Evolutionary conservation across 2,329 filamentous ascomycete species (phyloP).

Genomic region (Pseudogymnoascus sp.): DNA sequence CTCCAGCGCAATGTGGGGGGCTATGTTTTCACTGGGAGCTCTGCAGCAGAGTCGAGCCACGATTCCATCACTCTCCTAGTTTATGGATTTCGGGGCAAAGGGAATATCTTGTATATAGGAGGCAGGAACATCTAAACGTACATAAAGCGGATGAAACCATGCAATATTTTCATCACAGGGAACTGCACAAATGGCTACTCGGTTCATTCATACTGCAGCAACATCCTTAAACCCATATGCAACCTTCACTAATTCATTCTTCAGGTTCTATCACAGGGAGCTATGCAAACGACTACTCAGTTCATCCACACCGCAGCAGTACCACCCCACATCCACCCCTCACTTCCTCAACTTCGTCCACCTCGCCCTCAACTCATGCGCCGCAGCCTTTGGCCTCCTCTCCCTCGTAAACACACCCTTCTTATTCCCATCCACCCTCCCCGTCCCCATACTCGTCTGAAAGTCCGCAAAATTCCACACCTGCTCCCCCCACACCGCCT

Average conservation of each 20-base stretch:
- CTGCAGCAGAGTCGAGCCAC: not conserved
- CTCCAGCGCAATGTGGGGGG: not conserved
- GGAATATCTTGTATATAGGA: not conserved
- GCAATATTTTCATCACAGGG: not conserved
- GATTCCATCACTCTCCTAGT: not conserved
- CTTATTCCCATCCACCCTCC: slow-evolving; percentile 23
- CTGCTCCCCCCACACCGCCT: slow-evolving; percentile 26
- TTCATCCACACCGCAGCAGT: not conserved
- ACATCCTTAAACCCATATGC: no score
- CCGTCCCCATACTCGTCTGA: slow-evolving; percentile 12
- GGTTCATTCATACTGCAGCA: not conserved
- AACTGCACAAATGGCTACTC: not conserved
- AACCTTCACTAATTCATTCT: not conserved
- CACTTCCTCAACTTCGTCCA: slow-evolving; percentile 13
- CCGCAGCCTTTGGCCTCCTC: slow-evolving; percentile 20
- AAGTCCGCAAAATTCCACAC: slow-evolving; percentile 27
- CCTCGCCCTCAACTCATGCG: slow-evolving; percentile 15
- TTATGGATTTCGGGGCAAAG: not conserved
- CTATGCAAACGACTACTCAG: not conserved
- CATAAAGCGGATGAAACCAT: not conserved
- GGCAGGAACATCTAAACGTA: not conserved
- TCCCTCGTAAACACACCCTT: slow-evolving; percentile 25
- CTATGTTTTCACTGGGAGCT: not conserved
- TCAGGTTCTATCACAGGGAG: not conserved
- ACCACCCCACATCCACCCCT: no score